Evolutionary conservation across 768 basidiomycete genomes (phyloP), one percentile per base, ranked within the genome.

Genomic region (Exsudoporus frostii): DNA sequence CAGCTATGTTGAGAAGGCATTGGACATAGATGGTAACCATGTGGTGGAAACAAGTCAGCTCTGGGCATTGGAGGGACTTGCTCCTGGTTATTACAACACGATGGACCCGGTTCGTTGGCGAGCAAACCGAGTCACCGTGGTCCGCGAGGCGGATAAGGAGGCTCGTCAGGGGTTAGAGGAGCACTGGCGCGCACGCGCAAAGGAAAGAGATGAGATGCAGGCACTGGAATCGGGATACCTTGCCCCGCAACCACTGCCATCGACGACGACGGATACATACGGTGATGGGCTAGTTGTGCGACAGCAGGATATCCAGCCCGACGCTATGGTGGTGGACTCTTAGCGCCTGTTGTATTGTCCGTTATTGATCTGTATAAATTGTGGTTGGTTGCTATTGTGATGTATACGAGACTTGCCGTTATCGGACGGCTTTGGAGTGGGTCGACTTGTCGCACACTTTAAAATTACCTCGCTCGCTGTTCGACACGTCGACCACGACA

Each of bases 51-150:
- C 65, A 13, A 76, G 76, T 44, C 78, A 86, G 62, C 67, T 90
- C 7, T 88, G 85, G 79, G 79, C 88, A 19, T 70, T 91, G 60
- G 87, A 90, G 59, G 88, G 88, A 3, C 69, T 91, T 27, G 72
- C 78, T 0, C 79, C 85, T 3, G 89, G 89, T 0, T 80, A 77
- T 57, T 75, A 79, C 60, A 88, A 88, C 60, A 75, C 83, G 29
- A 83, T 88, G 66, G 88, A 90, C 56, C 85, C 88, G n/a, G 70
- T 73, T 36, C 68, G 67, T 24, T 85, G 83, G 74, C 83, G 81
- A 66, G 60, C 71, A 14, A 71, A 66, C 30, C 74, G 89, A 13
- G 53, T 72, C 46, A 62, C 58, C 48, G 89, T 88, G 86, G 59
- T 90, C 34, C 74, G 76, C 54, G 86, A 86, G 48, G 85, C 84